Percentiles rank a stretch among this genome's conserved stretches.
Evolutionary conservation across 495 filamentous ascomycete species (phyloP).

Genomic region (Podospora appendiculata): DNA sequence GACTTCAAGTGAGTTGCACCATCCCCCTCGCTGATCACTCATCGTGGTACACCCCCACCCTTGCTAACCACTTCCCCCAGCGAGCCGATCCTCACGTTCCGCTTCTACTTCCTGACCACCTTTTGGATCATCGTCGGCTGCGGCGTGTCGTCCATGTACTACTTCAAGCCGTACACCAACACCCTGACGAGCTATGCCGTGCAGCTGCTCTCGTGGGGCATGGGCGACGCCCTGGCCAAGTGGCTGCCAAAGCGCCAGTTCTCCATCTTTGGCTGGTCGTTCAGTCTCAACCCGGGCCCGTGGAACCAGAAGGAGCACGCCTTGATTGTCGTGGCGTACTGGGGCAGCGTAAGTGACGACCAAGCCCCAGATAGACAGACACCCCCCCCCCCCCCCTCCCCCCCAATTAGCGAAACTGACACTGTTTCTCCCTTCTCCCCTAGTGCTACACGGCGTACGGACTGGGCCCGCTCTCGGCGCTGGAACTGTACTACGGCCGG

Average conservation of each 20-base stretch:
- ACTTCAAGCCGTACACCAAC: conserved; percentile 9
- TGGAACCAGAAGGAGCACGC: conserved; percentile 34
- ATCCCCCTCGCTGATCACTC: neutral
- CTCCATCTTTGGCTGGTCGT: conserved; percentile 7
- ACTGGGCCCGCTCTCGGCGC: conserved; percentile 13
- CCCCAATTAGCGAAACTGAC: neutral
- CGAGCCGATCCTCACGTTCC: conserved; percentile 10
- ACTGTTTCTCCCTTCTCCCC: neutral
- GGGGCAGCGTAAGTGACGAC: conserved; percentile 6
- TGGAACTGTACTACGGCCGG: conserved; percentile 15
- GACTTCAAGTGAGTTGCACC: conserved; percentile 5
- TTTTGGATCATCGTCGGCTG: conserved; percentile 9
- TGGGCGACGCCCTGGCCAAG: conserved; percentile 8
- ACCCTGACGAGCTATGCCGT: conserved; percentile 8
- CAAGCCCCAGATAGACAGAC: neutral
- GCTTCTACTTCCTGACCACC: conserved; percentile 6
- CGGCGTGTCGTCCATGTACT: conserved; percentile 10
- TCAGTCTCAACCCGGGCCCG: conserved; percentile 24
- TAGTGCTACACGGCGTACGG: conserved; percentile 16
- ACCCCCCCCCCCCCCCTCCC: neutral
- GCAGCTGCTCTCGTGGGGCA: conserved; percentile 13
- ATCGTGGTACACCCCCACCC: neutral
- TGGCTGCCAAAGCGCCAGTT: conserved; percentile 5
- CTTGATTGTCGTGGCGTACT: conserved; percentile 17
- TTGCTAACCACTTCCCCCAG: neutral